Evolutionary conservation across 495 filamentous ascomycete species (phyloP), one percentile per base, ranked within the genome.

Genomic region (Evernia prunastri): DNA sequence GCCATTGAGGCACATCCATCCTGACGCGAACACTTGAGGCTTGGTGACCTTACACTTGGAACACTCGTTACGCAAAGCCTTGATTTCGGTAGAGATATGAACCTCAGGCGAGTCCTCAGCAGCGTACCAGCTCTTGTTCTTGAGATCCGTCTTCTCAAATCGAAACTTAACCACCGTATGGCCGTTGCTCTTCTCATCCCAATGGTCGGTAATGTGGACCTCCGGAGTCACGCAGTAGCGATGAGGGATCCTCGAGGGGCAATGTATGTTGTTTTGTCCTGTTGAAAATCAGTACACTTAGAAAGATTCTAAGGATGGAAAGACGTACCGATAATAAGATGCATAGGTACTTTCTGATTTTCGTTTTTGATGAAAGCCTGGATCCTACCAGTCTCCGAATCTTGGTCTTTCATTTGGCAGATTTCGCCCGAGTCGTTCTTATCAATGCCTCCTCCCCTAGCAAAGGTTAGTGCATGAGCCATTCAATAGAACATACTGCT

Each of bases 181-280:
- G 0, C 72, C 63, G 1, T 76, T 70, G 6, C 72, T 68, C 56
- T 77, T 81, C 68, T 96, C 90, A 20, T 70, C 76, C 91, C 91
- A 96, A 2, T 91, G 74, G 40, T 88, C 75, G 0, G 87, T 89
- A 23, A 90, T 74, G 36, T 86, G 83, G 70, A 92, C 95, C 69
- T 78, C 87, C n/a, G 74, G 89, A 54, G 93, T 79, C 1, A 94
- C 85, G 58, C 83, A 85, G 67, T 87, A 95, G 0, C 80, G 77
- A 69, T 90, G 79, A 0, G 85, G 84, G 6, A 89, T 72, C 25
- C 78, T 73, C 11, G 80, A 78, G 1, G 79, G 78, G n/a, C 82
- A 78, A 3, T 79, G 69, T 0, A 68, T 72, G 65, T 89, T 85
- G 7, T 74, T 70, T 39, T 80, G 69, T 0, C 86, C 88, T 83